Percentiles rank a stretch among this genome's conserved stretches.
Evolutionary conservation across 257 asterid genomes (phyloP).

Genomic region (Sherardia arvensis): DNA sequence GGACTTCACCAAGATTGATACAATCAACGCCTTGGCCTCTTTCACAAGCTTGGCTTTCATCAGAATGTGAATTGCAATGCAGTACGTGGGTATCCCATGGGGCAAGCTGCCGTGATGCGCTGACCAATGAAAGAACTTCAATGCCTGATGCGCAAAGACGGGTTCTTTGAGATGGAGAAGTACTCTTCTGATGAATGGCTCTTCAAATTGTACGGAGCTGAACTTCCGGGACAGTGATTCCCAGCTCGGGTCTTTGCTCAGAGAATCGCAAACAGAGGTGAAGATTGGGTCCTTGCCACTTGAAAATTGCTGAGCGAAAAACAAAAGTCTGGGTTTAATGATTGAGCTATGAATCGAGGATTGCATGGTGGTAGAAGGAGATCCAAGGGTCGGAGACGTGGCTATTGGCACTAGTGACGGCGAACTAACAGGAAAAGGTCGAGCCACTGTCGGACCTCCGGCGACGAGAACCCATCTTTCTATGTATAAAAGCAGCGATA

Average conservation of each 20-base stretch:
- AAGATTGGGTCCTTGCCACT: slow-evolving; percentile 10
- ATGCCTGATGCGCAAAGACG: slow-evolving; percentile 49
- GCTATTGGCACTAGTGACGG: too few relatives aligned
- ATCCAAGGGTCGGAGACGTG: too few relatives aligned
- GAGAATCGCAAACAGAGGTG: slow-evolving; percentile 34
- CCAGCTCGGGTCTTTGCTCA: slow-evolving; percentile 44
- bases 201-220: slow-evolving; percentile 30
- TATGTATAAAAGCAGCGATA: too few relatives aligned
- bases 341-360: slow-evolving; percentile 5
- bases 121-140: slow-evolving; percentile 73
- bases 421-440: too few relatives aligned
- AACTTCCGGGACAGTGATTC: slow-evolving; percentile 36
- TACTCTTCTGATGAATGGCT: slow-evolving; percentile 27
- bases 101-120: slow-evolving; percentile 24
- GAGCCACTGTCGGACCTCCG: too few relatives aligned
- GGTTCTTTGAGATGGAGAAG: slow-evolving; percentile 64
- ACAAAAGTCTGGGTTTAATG: background rate
- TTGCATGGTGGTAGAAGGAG: slow-evolving; percentile 5
- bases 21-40: slow-evolving; percentile 62
- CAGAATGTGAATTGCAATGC: slow-evolving; percentile 61
- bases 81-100: slow-evolving; percentile 47
- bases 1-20: slow-evolving; percentile 32
- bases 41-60: slow-evolving; percentile 57
- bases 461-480: too few relatives aligned
- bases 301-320: slow-evolving; percentile 1